Evolutionary conservation across 805 yeast species (phyloP).

Genomic region (Crinitomyces ghanaensis): DNA sequence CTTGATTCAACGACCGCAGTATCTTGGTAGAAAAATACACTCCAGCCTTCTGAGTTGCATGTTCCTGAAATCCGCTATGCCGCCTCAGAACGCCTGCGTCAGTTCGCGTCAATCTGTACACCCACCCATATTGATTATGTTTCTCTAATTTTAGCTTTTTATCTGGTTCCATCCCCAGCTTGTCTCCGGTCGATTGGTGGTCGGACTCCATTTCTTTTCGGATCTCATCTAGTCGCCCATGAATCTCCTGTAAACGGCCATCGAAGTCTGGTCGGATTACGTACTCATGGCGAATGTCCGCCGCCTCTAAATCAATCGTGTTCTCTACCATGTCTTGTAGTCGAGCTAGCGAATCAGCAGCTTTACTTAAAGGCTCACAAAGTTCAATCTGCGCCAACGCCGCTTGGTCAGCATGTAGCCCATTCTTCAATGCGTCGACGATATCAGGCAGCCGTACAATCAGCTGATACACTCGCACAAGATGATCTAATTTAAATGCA

Average conservation of each 20-base stretch:
- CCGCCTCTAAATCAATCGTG: slow-evolving; percentile 76
- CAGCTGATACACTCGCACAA: slow-evolving; percentile 78
- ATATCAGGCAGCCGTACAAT: slow-evolving; percentile 61
- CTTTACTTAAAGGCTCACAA: slow-evolving; percentile 43
- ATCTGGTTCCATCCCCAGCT: slow-evolving; percentile 69
- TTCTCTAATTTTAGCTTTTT: slow-evolving; percentile 83
- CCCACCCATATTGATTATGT: slow-evolving; percentile 87
- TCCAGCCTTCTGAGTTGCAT: slow-evolving; percentile 92
- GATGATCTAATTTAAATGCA: slow-evolving; percentile 91
- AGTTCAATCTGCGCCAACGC: slow-evolving; percentile 36
- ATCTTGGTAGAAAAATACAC: slow-evolving; percentile 74
- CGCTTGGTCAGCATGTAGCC: slow-evolving; percentile 27
- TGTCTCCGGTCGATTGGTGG: slow-evolving; percentile 59
- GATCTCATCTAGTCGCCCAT: slow-evolving; percentile 43
- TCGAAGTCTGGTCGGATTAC: slow-evolving; percentile 86
- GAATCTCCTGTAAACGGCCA: slow-evolving; percentile 53
- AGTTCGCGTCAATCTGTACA: slow-evolving; percentile 78
- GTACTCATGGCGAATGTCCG: slow-evolving; percentile 73
- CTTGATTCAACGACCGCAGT: slow-evolving; percentile 47
- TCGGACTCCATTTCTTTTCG: slow-evolving; percentile 44
- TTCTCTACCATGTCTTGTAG: slow-evolving; percentile 83
- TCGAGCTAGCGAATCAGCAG: slow-evolving; percentile 44
- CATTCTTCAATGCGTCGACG: slow-evolving; percentile 36
- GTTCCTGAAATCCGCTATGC: slow-evolving; percentile 50
- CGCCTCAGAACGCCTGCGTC: slow-evolving; percentile 75